Evolutionary conservation across 305 asterid species (phyloP).

Genomic region (Fraxinus greggii): DNA sequence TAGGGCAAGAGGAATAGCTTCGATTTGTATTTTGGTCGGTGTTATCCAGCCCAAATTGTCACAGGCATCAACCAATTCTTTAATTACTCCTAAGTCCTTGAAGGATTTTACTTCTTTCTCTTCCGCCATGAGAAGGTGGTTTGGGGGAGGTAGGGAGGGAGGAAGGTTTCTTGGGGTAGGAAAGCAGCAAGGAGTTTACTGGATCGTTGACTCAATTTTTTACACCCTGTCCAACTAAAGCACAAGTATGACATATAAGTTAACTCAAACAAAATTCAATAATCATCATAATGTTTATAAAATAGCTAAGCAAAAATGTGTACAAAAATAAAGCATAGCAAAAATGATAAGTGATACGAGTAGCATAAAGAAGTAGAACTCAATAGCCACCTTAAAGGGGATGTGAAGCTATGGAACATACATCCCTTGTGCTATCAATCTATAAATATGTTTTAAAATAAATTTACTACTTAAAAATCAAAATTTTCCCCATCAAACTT

Average conservation of each 20-base stretch:
- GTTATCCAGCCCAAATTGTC: conserved; percentile 64
- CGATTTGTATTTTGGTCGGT: conserved; percentile 72
- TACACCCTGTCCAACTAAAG: not conserved
- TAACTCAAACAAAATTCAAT: not conserved
- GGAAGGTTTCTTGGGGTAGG: not conserved
- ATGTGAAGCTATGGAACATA: not conserved
- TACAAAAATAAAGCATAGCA: not conserved
- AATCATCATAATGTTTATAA: not conserved
- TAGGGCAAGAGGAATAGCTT: conserved; percentile 74
- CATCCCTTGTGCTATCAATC: not conserved
- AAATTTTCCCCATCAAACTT: not conserved
- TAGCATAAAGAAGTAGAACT: not conserved
- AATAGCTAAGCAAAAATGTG: not conserved
- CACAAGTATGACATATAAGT: not conserved
- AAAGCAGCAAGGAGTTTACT: not conserved
- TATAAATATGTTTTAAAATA: not conserved
- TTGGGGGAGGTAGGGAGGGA: not conserved
- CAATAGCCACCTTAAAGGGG: not conserved
- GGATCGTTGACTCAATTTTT: not conserved
- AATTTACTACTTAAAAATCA: not conserved
- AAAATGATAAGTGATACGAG: not conserved
- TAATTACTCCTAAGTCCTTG: conserved; percentile 70
- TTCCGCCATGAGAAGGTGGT: conserved; percentile 37
- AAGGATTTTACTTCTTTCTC: conserved; percentile 45
- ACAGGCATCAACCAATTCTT: conserved; percentile 68